Evolutionary conservation across 164 flowering plant genomes (phyloP).

Genomic region (Platanus orientalis): DNA sequence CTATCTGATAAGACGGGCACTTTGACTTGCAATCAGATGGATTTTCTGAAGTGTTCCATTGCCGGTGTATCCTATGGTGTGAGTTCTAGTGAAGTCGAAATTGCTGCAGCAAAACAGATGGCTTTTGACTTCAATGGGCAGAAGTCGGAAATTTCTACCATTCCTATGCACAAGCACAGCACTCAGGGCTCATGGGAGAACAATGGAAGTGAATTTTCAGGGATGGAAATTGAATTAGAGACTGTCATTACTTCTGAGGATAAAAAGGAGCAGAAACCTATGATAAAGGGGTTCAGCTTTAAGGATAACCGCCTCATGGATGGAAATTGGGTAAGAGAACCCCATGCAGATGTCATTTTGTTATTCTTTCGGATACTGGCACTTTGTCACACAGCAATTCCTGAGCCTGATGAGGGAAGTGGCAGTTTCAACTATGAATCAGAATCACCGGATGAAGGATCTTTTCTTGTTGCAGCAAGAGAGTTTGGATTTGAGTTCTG

Average conservation of each 20-base stretch:
- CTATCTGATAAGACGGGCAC: constrained; percentile 92
- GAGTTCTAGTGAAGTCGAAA: constrained; percentile 68
- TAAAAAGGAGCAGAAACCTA: constrained; percentile 23
- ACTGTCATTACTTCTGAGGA: constrained; percentile 38
- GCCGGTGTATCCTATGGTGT: constrained; percentile 75
- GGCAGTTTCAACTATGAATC: constrained; percentile 76
- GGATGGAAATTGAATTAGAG: constrained; percentile 69
- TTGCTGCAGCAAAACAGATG: constrained; percentile 51
- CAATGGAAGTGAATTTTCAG: constrained; percentile 28
- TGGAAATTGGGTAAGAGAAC: constrained; percentile 73
- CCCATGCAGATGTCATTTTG: constrained; percentile 46
- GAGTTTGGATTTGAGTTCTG: constrained; percentile 97
- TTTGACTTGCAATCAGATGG: constrained; percentile 87
- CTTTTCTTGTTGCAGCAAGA: constrained; percentile 97
- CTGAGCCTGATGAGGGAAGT: constrained; percentile 80
- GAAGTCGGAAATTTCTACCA: constrained; percentile 7
- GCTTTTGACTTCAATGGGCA: constrained; percentile 19
- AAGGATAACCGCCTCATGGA: constrained; percentile 61
- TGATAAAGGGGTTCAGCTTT: constrained; percentile 67
- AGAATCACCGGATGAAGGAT: constrained; percentile 97
- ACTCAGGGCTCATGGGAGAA: constrained; percentile 21
- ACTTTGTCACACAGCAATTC: constrained; percentile 84
- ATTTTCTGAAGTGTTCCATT: constrained; percentile 75
- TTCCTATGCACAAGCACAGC: constrained; percentile 8
- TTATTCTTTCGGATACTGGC: constrained; percentile 59